Evolutionary conservation across 441 rosid genomes (phyloP).

Genomic region (Euphorbia schlechtendalii): DNA sequence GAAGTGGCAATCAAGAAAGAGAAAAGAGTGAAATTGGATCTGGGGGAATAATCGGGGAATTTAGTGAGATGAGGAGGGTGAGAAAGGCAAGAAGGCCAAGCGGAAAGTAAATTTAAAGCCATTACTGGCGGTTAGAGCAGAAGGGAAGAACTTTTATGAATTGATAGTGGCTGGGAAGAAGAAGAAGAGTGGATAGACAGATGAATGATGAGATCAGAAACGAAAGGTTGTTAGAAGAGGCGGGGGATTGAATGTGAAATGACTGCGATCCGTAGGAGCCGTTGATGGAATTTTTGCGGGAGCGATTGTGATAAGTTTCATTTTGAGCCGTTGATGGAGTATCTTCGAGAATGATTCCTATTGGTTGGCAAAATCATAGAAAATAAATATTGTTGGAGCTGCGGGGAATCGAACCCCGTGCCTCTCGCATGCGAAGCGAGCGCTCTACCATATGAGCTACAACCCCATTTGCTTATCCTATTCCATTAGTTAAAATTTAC

Average conservation of each 20-base stretch:
- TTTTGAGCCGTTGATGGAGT: background rate
- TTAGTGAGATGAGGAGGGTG: slow-evolving; percentile 23
- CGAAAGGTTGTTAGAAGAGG: slow-evolving; percentile 9
- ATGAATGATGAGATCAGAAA: slow-evolving; percentile 15
- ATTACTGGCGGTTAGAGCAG: slow-evolving; percentile 15
- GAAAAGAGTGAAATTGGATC: slow-evolving; percentile 21
- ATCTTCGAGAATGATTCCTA: background rate
- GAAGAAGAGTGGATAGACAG: too few species aligned
- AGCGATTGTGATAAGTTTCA: too few species aligned
- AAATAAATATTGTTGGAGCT: background rate
- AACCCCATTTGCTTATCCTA: too few species aligned
- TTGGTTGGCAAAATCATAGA: background rate
- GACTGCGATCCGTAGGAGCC: too few species aligned
- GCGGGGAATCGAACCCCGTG: slow-evolving; percentile 85
- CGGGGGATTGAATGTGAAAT: background rate
- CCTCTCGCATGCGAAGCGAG: slow-evolving; percentile 97
- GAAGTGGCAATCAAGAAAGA: slow-evolving; percentile 23
- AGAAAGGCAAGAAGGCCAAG: slow-evolving; percentile 28
- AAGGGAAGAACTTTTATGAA: background rate
- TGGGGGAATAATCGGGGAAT: slow-evolving; percentile 25
- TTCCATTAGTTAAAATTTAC: too few species aligned
- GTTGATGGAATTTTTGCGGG: too few species aligned
- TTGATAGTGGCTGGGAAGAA: background rate
- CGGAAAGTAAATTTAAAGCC: slow-evolving; percentile 40
- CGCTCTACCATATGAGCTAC: slow-evolving; percentile 97